Base-by-base conservation (phyloP, 768 basidiomycete species). In the Termitomyces bulborhizus region DNA sequence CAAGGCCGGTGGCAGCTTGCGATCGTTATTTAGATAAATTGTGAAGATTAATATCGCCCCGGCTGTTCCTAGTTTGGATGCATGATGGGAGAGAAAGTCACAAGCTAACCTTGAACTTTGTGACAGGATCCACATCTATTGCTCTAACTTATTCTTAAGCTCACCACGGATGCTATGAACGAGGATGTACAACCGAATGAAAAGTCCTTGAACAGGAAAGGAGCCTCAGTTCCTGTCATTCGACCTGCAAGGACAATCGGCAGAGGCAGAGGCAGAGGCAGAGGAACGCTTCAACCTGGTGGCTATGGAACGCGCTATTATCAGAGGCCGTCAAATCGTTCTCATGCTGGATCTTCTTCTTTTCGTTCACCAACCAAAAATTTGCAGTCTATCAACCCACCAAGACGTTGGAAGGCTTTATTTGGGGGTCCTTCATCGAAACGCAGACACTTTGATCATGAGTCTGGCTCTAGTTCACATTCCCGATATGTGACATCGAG, bases 111-210 rank as follows among this genome's bases (percentile, higher is more conserved):
- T 13, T 6, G 21, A n/a, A n/a, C 16, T n/a, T 40, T n/a, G 39
- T 40, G 39, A 40, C 39, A 16, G 43, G 43, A 44, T 44, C 8
- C 44, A 29, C 16, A 29, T n/a, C 21, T n/a, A n/a, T n/a, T n/a
- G n/a, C 44, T 29, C 31, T 32, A 15, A 46, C 46, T 55, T 55
- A 54, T 52, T 58, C 45, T 36, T 32, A 32, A 18, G 36, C 46
- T 49, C 24, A n/a, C 40, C 40, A 48, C 51, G 12, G 43, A 55
- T 59, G 61, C 46, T 53, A 62, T 62, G 62, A 55, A 27, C 43
- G 62, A 62, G 54, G 62, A 60, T 58, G 41, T 46, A 27, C 62
- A 60, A 11, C 62, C 62, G 21, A 60, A 62, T 51, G 59, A 62
- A 50, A 48, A 59, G 18, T 27, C 27, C 34, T 42, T 51, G 1